Base-by-base conservation (phyloP, 2,329 filamentous ascomycete genomes). In the Karstenula rhodostoma region DNA sequence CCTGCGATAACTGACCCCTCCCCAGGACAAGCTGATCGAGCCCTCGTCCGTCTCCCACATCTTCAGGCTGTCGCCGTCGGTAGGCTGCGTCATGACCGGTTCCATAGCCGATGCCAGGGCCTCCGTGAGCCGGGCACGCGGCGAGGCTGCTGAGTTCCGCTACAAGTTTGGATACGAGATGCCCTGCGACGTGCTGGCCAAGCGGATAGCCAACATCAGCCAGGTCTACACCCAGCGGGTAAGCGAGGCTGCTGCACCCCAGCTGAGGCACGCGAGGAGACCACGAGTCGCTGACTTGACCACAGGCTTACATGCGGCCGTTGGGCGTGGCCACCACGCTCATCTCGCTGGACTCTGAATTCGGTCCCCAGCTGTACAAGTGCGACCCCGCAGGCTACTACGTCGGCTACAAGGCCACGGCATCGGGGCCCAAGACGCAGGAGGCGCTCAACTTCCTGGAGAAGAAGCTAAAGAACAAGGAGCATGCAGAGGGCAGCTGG, bases 381-480 rank as follows among this genome's bases (percentile, higher is more conserved):
- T 97, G 94, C 78, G 95, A 99, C 77, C 95, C 95, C 51, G 95
- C 95, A 59, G 95, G 95, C 62, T 99, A 99, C 85, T 98, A 95
- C 78, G 93, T 94, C 58, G 95, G 95, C 68, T 99, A 98, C 89
- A 98, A 98, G 85, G 95, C 93, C 69, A 98, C 95, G 49, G 93
- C 95, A 56, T 96, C 95, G 8, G 95, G 95, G 6, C 95, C 95
- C 57, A 99, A 99, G 84, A 94, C 97, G 80, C 95, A 99, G 80
- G 95, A 99, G 85, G 95, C 95, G 65, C 88, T 98, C 78, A 99
- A 99, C 82, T 93, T 96, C 80, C 86, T 99, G 60, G 95, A 99
- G 87, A 98, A 98, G 90, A 98, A 98, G 87, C 89, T 99, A 80
- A 97, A 97, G 85, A 97, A 97, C 89, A 97, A 97, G 89, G 94